These are phyloP conservation scores for Cladosporium sp. DNA, from an alignment of 2,329 filamentous ascomycete species.

Conservation along the genomic window DNA sequence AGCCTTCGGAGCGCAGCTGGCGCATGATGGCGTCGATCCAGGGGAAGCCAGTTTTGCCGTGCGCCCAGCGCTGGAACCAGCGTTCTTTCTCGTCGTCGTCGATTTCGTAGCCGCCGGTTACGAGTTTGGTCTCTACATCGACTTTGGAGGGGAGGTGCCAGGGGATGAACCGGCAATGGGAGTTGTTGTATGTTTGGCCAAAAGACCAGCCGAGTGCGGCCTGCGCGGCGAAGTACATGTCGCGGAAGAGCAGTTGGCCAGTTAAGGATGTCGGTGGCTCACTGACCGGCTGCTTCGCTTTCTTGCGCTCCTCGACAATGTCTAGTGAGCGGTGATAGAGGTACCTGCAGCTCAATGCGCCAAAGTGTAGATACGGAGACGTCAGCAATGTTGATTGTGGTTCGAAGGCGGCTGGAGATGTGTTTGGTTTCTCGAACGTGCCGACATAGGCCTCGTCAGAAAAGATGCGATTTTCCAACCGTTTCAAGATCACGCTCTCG, in stretches of 20 bases:
- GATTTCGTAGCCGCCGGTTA: conserved; percentile 57
- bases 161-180: conserved; percentile 65
- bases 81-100: conserved; percentile 57
- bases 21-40: conserved; percentile 79
- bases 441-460: conserved; percentile 60
- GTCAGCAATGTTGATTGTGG: conserved; percentile 68
- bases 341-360: conserved; percentile 60
- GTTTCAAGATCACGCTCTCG: conserved; percentile 57
- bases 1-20: conserved; percentile 63
- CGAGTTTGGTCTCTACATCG: conserved; percentile 40
- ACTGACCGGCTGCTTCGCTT: conserved; percentile 46
- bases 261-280: conserved; percentile 61
- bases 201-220: conserved; percentile 60
- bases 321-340: conserved; percentile 68
- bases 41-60: conserved; percentile 66
- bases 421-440: conserved; percentile 70
- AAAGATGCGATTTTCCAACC: conserved; percentile 51
- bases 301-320: conserved; percentile 52
- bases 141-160: conserved; percentile 67
- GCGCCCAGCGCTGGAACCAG: conserved; percentile 64
- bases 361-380: conserved; percentile 69
- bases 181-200: conserved; percentile 59
- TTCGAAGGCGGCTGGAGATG: conserved; percentile 65
- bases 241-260: conserved; percentile 69
- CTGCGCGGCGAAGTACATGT: conserved; percentile 79